Conservation (phyloP, 345 rosid species). For the Murraya paniculata region DNA sequence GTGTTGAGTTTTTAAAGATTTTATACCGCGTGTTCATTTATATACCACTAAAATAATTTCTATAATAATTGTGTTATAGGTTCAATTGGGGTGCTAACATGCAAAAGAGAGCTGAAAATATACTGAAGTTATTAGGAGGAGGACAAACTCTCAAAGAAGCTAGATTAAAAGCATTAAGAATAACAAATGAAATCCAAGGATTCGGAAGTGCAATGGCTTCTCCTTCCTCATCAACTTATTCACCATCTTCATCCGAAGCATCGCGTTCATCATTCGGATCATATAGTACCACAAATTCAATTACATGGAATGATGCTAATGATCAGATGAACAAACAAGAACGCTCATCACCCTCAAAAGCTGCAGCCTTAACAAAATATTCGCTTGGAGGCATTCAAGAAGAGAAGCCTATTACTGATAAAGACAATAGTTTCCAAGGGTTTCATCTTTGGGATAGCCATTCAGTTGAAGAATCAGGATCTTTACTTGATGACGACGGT, state of each 20-base stretch:
- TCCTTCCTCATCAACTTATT: conserved; percentile 17
- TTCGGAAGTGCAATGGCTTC: conserved; percentile 33
- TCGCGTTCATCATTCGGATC: conserved; percentile 34
- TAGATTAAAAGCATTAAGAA: conserved; percentile 41
- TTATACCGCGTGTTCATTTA: too few species aligned
- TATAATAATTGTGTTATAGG: conserved; percentile 9
- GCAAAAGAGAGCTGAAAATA: conserved; percentile 37
- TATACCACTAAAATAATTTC: too few species aligned
- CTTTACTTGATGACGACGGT: conserved; percentile 30
- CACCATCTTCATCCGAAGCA: conserved; percentile 24
- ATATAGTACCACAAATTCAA: conserved; percentile 16
- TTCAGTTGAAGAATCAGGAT: conserved; percentile 28
- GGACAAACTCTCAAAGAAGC: conserved; percentile 36
- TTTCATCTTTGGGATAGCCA: conserved; percentile 25
- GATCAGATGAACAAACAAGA: conserved; percentile 11
- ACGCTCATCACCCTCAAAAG: background rate
- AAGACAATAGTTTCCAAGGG: background rate
- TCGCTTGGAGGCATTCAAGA: conserved; percentile 1
- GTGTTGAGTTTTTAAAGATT: background rate
- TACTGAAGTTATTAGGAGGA: conserved; percentile 32
- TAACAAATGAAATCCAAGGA: conserved; percentile 53
- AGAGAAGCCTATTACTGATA: background rate
- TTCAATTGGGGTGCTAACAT: conserved; percentile 52
- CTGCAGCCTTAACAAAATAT: background rate
- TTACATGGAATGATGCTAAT: conserved; percentile 1